phyloP scores from a whole-genome alignment of 2,329 filamentous ascomycete species.

The Beauveria sp. region DNA sequence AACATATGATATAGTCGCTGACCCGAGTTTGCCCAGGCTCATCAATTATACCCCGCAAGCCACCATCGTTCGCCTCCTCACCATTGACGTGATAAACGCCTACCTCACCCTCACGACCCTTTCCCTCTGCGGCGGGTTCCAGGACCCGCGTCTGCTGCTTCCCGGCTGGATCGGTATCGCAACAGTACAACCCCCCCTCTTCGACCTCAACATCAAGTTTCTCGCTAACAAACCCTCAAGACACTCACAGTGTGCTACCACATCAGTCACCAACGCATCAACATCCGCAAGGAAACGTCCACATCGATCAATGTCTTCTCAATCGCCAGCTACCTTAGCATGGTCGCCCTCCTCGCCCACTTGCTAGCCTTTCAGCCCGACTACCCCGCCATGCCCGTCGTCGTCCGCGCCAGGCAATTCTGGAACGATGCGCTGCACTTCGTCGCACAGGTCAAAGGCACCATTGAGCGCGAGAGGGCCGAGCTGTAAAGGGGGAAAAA shows the following conservation, averaged over 20 bases:
- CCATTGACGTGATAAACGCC: constrained; percentile 65
- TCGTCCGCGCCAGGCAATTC: constrained; percentile 30
- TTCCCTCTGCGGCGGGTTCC: constrained; percentile 60
- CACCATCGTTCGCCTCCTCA: constrained; percentile 70
- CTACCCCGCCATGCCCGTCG: constrained; percentile 52
- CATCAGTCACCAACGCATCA: constrained; percentile 69
- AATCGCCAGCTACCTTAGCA: constrained; percentile 67
- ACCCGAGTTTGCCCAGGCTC: constrained; percentile 45
- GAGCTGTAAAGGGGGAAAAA: constrained; percentile 18
- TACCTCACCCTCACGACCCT: constrained; percentile 68
- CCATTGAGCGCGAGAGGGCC: constrained; percentile 25
- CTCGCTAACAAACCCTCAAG: constrained; percentile 32
- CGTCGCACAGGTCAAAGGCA: constrained; percentile 22
- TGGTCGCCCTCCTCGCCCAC: constrained; percentile 61
- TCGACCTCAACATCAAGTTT: neutral
- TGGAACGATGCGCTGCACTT: constrained; percentile 28
- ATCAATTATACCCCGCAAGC: constrained; percentile 76
- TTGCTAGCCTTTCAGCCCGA: constrained; percentile 55
- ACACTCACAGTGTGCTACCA: constrained; percentile 69
- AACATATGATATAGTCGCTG: neutral
- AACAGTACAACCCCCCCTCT: constrained; percentile 42
- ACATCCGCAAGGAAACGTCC: constrained; percentile 70
- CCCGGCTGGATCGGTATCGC: constrained; percentile 74
- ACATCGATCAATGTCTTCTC: constrained; percentile 73
- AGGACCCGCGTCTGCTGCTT: constrained; percentile 62